Percentiles rank a stretch among this genome's conserved stretches.
These are phyloP conservation scores for Hygrocybe punicea DNA, from an alignment of 768 basidiomycete genomes.

Conservation along the genomic window DNA sequence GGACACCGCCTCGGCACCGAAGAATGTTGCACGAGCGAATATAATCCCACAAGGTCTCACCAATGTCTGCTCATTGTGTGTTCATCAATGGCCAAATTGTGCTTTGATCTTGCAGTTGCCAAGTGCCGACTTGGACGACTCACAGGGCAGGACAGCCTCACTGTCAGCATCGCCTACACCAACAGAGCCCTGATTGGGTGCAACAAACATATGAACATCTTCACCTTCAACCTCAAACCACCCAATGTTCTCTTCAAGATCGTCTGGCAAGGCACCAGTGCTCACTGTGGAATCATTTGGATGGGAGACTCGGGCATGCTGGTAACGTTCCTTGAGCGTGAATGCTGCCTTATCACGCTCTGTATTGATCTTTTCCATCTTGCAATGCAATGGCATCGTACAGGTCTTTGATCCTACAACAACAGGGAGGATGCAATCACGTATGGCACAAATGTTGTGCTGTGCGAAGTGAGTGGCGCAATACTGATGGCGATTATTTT, in stretches of 20 bases:
- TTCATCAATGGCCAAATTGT: constrained; percentile 10
- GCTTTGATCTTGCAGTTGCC: constrained; percentile 13
- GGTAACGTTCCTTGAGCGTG: constrained; percentile 10
- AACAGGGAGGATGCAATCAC: constrained; percentile 10
- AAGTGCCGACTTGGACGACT: constrained; percentile 1
- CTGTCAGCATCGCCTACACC: constrained; percentile 7
- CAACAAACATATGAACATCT: background rate
- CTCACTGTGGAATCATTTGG: constrained; percentile 8
- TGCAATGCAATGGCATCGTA: background rate
- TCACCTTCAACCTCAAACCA: constrained; percentile 9
- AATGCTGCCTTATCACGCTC: constrained; percentile 9
- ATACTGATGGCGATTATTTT: constrained; percentile 17
- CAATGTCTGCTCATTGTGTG: constrained; percentile 20
- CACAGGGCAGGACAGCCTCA: background rate
- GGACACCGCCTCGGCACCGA: constrained; percentile 15
- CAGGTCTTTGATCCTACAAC: constrained; percentile 8
- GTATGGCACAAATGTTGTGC: constrained; percentile 12
- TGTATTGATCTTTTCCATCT: constrained; percentile 10
- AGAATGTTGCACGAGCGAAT: constrained; percentile 5
- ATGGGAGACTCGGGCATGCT: constrained; percentile 6
- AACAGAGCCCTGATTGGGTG: constrained; percentile 7
- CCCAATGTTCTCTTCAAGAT: constrained; percentile 8
- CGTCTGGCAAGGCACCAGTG: background rate
- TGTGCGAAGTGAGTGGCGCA: constrained; percentile 10
- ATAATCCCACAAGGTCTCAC: constrained; percentile 21